These are phyloP conservation scores for Rhododendron griersonianum DNA, from an alignment of 148 eudicot genomes.

Conservation along the genomic window DNA sequence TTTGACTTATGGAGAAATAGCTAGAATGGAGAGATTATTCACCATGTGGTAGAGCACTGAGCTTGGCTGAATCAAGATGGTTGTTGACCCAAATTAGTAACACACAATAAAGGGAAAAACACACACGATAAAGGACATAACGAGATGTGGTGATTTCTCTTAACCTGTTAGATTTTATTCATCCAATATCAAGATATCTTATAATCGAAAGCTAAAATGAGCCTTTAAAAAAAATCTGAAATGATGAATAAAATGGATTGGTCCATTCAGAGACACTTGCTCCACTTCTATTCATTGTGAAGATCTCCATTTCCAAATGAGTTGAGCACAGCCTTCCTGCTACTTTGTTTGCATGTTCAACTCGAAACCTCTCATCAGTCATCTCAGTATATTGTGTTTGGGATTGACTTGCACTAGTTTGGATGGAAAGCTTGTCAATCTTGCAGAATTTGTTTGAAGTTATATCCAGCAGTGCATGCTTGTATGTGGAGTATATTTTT, in stretches of 20 bases:
- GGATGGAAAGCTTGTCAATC: neutral
- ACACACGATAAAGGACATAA: neutral
- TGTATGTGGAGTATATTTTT: neutral
- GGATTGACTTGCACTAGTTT: too few species aligned
- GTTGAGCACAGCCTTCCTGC: neutral
- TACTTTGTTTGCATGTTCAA: neutral
- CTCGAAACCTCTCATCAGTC: neutral
- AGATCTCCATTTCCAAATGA: neutral
- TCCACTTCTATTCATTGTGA: neutral
- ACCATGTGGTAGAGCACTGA: neutral
- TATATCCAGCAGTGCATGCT: neutral
- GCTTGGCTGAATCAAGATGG: neutral
- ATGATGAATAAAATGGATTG: neutral
- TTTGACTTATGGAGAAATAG: neutral
- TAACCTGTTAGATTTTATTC: neutral
- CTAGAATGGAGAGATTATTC: neutral
- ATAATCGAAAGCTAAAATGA: neutral
- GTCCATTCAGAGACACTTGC: neutral
- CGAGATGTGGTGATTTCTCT: neutral
- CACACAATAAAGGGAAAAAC: neutral
- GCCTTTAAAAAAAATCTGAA: neutral
- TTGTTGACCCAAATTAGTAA: neutral
- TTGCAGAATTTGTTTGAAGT: neutral
- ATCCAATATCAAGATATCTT: neutral
- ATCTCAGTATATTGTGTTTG: too few species aligned